Evolutionary conservation across 2,329 filamentous ascomycete genomes (phyloP).

Genomic region (Seiridium unicorne): DNA sequence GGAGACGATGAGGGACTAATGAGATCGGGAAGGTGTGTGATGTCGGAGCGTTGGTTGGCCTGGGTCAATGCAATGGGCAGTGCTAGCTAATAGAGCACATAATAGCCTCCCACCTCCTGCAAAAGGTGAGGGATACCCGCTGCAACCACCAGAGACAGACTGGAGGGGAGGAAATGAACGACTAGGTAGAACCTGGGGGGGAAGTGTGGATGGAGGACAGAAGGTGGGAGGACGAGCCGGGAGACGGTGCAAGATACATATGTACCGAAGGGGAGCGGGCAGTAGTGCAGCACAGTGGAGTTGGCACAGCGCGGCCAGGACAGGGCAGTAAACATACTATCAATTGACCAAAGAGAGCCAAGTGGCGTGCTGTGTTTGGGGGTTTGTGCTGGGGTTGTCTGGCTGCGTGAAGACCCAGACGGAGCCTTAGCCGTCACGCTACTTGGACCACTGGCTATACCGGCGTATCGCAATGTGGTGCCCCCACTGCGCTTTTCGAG

Average conservation of each 20-base stretch:
- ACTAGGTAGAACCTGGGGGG: constrained; percentile 10
- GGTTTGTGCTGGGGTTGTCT: neutral
- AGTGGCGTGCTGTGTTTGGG: neutral
- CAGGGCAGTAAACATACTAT: neutral
- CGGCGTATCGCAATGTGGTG: neutral
- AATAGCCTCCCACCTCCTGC: neutral
- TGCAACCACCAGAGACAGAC: constrained; percentile 20
- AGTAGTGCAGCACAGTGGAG: constrained; percentile 1
- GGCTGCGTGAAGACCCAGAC: neutral
- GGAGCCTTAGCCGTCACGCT: neutral
- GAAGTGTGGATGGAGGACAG: constrained; percentile 11
- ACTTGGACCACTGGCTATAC: neutral
- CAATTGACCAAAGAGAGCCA: neutral
- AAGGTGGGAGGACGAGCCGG: constrained; percentile 18
- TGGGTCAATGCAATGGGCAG: neutral
- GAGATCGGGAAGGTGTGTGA: neutral
- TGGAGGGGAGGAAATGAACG: constrained; percentile 21
- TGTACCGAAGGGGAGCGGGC: constrained; percentile 10
- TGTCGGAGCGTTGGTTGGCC: neutral
- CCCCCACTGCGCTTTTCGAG: constrained; percentile 13
- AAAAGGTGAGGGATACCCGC: neutral
- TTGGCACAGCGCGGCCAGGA: neutral
- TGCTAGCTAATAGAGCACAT: neutral
- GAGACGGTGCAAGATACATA: neutral
- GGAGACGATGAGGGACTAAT: neutral